Conservation (phyloP, 805 yeast genomes). For the Zygosaccharomyces gambellarensis region DNA sequence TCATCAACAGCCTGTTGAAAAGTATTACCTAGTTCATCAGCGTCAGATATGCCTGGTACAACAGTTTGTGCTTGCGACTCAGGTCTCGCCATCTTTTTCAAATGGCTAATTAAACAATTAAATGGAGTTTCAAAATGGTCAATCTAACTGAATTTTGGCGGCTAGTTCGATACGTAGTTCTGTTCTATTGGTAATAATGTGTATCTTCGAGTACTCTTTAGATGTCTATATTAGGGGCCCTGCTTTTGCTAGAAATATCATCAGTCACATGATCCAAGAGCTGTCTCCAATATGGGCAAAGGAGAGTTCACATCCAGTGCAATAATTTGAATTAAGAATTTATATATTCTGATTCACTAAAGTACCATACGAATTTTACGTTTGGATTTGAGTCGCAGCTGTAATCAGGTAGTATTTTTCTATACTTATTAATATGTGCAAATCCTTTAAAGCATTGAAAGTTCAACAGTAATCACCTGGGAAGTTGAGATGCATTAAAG, state of each 20-base stretch:
- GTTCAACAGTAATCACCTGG: no score
- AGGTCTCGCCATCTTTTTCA: not conserved
- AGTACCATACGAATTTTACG: no score
- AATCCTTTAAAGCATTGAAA: no score
- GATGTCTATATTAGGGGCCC: not conserved
- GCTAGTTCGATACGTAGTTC: not conserved
- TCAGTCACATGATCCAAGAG: not conserved
- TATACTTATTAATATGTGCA: no score
- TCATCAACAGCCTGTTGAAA: not conserved
- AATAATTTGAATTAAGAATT: no score
- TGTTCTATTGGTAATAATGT: not conserved
- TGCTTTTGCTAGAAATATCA: not conserved
- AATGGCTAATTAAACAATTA: not conserved
- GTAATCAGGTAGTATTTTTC: no score
- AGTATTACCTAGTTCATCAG: constrained; percentile 13
- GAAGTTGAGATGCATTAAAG: no score
- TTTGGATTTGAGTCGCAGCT: no score
- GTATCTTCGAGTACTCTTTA: not conserved
- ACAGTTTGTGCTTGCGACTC: constrained; percentile 6
- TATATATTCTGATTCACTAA: no score
- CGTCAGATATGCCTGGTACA: constrained; percentile 21
- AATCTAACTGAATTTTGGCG: not conserved
- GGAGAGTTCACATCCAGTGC: no score
- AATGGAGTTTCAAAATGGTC: not conserved
- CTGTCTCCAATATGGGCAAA: not conserved